phyloP scores from a whole-genome alignment of 495 filamentous ascomycete species.

The Penicillium lagena region DNA sequence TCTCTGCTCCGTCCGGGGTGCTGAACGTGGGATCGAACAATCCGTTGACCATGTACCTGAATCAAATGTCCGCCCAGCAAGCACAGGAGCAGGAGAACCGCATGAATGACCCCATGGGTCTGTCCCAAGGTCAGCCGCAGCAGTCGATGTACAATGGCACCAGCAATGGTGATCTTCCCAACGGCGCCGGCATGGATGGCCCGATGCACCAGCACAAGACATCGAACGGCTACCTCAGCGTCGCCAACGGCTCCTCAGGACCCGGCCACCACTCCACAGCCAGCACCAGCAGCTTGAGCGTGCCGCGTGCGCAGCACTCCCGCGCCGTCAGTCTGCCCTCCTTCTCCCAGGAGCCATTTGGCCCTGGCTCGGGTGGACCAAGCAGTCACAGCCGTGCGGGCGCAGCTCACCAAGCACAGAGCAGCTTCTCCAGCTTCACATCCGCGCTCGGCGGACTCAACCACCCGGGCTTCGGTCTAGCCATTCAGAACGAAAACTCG shows the following conservation, averaged over 20 bases:
- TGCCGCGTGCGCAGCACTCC: slow-evolving; percentile 65
- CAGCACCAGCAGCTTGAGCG: slow-evolving; percentile 54
- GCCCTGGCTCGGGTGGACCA: slow-evolving; percentile 32
- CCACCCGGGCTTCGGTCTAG: slow-evolving; percentile 53
- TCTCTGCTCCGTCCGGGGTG: slow-evolving; percentile 59
- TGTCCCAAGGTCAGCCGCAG: slow-evolving; percentile 47
- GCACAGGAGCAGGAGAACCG: slow-evolving; percentile 56
- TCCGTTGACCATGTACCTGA: slow-evolving; percentile 90
- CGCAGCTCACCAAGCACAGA: slow-evolving; percentile 45
- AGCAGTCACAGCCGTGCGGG: slow-evolving; percentile 37
- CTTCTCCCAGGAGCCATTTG: slow-evolving; percentile 56
- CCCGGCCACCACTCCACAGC: slow-evolving; percentile 50
- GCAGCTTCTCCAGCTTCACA: slow-evolving; percentile 52
- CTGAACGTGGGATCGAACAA: slow-evolving; percentile 78
- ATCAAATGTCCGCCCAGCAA: slow-evolving; percentile 75
- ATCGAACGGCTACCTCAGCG: slow-evolving; percentile 48
- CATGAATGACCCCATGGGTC: slow-evolving; percentile 40
- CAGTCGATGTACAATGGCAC: slow-evolving; percentile 44
- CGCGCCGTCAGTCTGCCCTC: slow-evolving; percentile 80
- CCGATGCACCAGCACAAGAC: slow-evolving; percentile 52
- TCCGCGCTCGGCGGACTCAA: slow-evolving; percentile 52
- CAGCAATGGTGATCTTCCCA: slow-evolving; percentile 49
- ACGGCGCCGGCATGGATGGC: slow-evolving; percentile 40
- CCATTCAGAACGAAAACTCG: slow-evolving; percentile 56
- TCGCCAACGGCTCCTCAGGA: slow-evolving; percentile 61